Evolutionary conservation across 345 rosid genomes (phyloP).

Genomic region (Raphanus sativus): DNA sequence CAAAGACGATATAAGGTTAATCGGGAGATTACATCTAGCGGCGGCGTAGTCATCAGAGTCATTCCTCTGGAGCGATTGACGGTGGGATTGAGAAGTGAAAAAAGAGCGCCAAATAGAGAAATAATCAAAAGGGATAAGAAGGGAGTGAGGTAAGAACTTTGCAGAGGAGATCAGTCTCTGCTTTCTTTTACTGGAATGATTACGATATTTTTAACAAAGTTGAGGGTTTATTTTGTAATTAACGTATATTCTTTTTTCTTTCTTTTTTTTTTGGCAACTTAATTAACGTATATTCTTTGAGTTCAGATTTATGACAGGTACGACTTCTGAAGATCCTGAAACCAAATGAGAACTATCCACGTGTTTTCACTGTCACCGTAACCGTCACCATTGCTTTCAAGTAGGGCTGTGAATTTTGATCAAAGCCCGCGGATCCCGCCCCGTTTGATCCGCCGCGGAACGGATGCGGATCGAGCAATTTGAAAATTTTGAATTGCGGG

Average conservation of each 20-base stretch:
- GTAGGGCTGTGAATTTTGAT: too few species aligned
- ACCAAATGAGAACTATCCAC: slow-evolving; percentile 9
- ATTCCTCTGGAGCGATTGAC: slow-evolving; percentile 41
- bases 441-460: too few species aligned
- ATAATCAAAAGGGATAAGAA: slow-evolving; percentile 1
- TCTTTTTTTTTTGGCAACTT: slow-evolving; percentile 1
- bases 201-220: slow-evolving; percentile 27
- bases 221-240: slow-evolving; percentile 25
- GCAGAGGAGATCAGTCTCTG: slow-evolving; percentile 30
- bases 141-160: slow-evolving; percentile 15
- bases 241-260: not conserved
- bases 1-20: slow-evolving; percentile 7
- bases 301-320: slow-evolving; percentile 29
- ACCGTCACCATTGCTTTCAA: not conserved
- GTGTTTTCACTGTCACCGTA: not conserved
- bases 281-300: not conserved
- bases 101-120: slow-evolving; percentile 7
- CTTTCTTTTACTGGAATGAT: slow-evolving; percentile 25
- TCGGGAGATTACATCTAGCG: slow-evolving; percentile 59
- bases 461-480: too few species aligned
- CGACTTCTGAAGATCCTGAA: not conserved
- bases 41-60: slow-evolving; percentile 88
- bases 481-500: too few species aligned
- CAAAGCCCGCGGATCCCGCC: too few species aligned
- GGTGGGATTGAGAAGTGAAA: slow-evolving; percentile 45